phyloP scores from a whole-genome alignment of 176 grass and related monocot species.

The Triticum turgidum region DNA sequence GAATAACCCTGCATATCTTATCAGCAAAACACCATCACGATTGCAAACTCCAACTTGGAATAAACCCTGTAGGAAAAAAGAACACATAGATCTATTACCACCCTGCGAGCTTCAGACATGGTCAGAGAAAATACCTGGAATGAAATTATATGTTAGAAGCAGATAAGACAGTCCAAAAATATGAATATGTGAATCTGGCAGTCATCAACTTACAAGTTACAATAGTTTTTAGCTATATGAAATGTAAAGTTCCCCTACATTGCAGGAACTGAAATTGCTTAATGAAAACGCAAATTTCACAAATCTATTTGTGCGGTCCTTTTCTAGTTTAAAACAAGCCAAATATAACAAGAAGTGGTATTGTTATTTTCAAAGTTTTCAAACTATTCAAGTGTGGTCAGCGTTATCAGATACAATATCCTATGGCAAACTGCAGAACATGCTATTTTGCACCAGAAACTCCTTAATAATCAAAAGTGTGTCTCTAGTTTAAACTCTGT shows the following conservation, averaged over 20 bases:
- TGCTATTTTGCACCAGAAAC: constrained; percentile 1
- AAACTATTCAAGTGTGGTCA: not conserved
- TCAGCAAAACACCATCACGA: constrained; percentile 26
- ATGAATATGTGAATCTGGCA: constrained; percentile 18
- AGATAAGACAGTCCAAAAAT: constrained; percentile 19
- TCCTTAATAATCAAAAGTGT: constrained; percentile 1
- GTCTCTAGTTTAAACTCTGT: not conserved
- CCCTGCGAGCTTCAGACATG: constrained; percentile 98
- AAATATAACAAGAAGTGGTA: not conserved
- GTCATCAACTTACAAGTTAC: not conserved
- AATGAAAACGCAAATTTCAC: constrained; percentile 12
- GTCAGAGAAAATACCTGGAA: constrained; percentile 99
- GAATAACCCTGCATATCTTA: constrained; percentile 26
- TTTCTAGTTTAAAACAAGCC: not conserved
- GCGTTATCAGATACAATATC: not conserved
- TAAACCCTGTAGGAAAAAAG: constrained; percentile 51
- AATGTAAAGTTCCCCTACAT: constrained; percentile 8
- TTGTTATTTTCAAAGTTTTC: not conserved
- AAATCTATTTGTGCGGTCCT: not conserved
- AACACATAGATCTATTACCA: constrained; percentile 46
- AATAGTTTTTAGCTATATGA: constrained; percentile 9
- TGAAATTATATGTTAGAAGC: constrained; percentile 42
- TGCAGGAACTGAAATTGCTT: constrained; percentile 26
- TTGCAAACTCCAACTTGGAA: constrained; percentile 35
- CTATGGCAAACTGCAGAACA: constrained; percentile 11